phyloP scores from a whole-genome alignment of 768 basidiomycete genomes.

The Trametopsis cervina region DNA sequence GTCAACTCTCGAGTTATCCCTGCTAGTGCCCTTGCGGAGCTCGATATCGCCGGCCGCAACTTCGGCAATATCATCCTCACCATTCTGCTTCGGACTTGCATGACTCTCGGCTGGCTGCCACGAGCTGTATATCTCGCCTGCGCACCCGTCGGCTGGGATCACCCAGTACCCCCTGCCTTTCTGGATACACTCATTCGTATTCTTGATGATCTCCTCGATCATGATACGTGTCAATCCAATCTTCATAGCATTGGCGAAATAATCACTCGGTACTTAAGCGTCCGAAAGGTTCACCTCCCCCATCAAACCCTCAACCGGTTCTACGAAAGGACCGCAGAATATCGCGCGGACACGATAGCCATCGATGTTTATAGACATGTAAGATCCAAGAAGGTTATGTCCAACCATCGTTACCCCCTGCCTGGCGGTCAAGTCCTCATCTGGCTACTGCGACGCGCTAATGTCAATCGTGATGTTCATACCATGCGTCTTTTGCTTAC shows the following conservation, averaged over 20 bases:
- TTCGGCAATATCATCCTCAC: slow-evolving; percentile 42
- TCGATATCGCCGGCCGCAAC: slow-evolving; percentile 34
- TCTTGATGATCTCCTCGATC: background rate
- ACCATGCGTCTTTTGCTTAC: slow-evolving; percentile 42
- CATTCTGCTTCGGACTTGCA: slow-evolving; percentile 43
- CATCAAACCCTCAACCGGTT: slow-evolving; percentile 32
- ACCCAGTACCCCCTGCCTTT: background rate
- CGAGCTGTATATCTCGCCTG: slow-evolving; percentile 35
- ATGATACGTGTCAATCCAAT: too few relatives aligned
- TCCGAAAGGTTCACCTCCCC: slow-evolving; percentile 26
- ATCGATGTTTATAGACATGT: slow-evolving; percentile 41
- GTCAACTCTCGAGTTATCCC: slow-evolving; percentile 40
- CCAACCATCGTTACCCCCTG: slow-evolving; percentile 37
- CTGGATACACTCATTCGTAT: background rate
- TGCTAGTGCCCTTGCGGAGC: slow-evolving; percentile 34
- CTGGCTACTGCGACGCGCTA: slow-evolving; percentile 49
- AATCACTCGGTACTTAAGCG: background rate
- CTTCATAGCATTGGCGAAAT: too few relatives aligned
- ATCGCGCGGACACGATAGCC: slow-evolving; percentile 28
- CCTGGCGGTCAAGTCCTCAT: slow-evolving; percentile 40
- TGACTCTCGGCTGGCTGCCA: slow-evolving; percentile 47
- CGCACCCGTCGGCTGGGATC: slow-evolving; percentile 19
- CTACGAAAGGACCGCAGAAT: slow-evolving; percentile 12
- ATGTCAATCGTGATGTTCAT: slow-evolving; percentile 30
- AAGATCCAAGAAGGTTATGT: slow-evolving; percentile 26